Conservation (phyloP, 106 monocot genomes). For the Iris macrosiphon region DNA sequence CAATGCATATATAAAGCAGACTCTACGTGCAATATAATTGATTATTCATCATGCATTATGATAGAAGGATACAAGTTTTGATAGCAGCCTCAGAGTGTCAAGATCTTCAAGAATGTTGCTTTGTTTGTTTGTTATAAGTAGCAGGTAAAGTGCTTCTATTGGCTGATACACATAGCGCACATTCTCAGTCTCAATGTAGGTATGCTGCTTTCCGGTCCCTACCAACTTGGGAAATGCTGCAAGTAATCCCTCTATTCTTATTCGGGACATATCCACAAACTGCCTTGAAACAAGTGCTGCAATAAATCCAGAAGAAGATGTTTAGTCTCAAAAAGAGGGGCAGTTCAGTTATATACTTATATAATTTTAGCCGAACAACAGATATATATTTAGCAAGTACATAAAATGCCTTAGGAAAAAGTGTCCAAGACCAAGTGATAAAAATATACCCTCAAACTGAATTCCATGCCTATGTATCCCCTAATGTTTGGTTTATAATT, state of each 20-base stretch:
- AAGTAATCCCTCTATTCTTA: conserved; percentile 94
- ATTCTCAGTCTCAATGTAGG: conserved; percentile 96
- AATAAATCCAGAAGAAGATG: conserved; percentile 9
- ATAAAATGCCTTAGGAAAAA: too few species aligned
- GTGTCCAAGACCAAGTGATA: too few species aligned
- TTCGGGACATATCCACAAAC: conserved; percentile 93
- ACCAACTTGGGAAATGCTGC: conserved; percentile 96
- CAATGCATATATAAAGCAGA: not conserved
- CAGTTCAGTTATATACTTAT: too few species aligned
- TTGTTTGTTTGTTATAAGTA: conserved; percentile 93
- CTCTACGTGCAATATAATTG: not conserved
- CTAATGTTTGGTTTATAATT: too few species aligned
- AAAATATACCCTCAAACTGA: too few species aligned
- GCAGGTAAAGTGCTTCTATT: conserved; percentile 74
- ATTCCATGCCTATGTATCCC: too few species aligned
- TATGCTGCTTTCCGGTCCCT: conserved; percentile 91
- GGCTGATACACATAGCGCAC: conserved; percentile 99
- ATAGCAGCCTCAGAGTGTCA: conserved; percentile 69
- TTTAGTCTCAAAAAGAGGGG: too few species aligned
- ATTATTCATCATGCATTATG: not conserved
- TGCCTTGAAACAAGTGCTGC: conserved; percentile 95
- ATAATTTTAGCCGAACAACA: too few species aligned
- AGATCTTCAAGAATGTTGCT: conserved; percentile 98
- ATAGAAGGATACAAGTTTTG: conserved; percentile 81
- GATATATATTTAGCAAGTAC: too few species aligned